Evolutionary conservation across 768 basidiomycete genomes (phyloP).

Genomic region (Pisolithus marmoratus): DNA sequence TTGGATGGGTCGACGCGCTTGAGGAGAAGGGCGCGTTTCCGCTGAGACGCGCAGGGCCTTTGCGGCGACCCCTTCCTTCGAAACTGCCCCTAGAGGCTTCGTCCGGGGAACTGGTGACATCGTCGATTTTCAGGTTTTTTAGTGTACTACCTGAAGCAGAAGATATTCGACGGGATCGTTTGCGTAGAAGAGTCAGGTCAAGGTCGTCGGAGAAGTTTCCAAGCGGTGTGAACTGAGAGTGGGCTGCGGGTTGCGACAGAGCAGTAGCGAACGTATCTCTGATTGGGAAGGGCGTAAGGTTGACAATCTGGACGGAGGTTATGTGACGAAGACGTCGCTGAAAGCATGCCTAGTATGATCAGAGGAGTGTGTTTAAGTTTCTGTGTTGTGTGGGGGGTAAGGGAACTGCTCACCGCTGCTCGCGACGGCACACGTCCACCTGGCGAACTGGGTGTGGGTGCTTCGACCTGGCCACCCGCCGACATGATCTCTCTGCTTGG

Average conservation of each 20-base stretch:
- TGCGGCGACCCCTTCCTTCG: constrained; percentile 36
- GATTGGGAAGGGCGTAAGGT: constrained; percentile 79
- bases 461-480: constrained; percentile 10
- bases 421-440: constrained; percentile 9
- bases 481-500: constrained; percentile 26
- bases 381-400: neutral
- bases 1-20: constrained; percentile 13
- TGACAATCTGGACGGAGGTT: constrained; percentile 66
- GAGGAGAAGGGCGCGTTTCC: constrained; percentile 9
- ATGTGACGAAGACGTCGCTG: constrained; percentile 74
- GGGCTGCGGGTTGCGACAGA: constrained; percentile 58
- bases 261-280: constrained; percentile 72
- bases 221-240: constrained; percentile 51
- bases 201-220: constrained; percentile 67
- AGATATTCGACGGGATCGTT: constrained; percentile 57
- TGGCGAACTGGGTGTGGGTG: constrained; percentile 11
- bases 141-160: constrained; percentile 48
- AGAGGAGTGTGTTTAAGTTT: neutral
- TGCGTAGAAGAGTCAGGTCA: constrained; percentile 53
- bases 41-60: constrained; percentile 41
- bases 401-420: constrained; percentile 11
- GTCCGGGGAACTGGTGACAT: constrained; percentile 24
- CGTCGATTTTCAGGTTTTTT: constrained; percentile 43
- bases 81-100: constrained; percentile 20
- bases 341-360: constrained; percentile 17